These are phyloP conservation scores for Acanthamoeba sp. DNA, from an alignment of 208 protist species.

Conservation along the genomic window DNA sequence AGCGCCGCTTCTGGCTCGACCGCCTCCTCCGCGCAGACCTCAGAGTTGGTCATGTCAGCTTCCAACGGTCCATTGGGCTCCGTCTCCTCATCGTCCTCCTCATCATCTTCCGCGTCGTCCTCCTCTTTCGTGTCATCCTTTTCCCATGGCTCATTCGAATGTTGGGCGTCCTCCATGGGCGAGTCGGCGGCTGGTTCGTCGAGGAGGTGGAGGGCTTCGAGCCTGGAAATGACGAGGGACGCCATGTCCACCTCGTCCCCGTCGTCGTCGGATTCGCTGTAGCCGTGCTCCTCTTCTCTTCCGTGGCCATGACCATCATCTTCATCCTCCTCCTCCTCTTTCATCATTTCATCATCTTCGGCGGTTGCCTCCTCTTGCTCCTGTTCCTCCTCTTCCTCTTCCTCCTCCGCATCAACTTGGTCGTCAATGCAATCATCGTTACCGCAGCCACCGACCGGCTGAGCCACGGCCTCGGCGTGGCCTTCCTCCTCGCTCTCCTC, in stretches of 20 bases:
- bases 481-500: background rate
- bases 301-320: background rate
- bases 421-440: background rate
- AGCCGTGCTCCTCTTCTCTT: background rate
- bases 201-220: background rate
- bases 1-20: too few species aligned
- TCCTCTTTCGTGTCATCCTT: too few species aligned
- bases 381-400: background rate
- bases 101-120: too few species aligned
- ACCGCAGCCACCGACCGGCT: background rate
- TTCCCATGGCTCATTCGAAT: too few species aligned
- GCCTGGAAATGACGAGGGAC: background rate
- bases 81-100: too few species aligned
- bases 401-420: background rate
- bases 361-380: background rate
- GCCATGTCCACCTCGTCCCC: background rate
- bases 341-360: background rate
- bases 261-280: background rate
- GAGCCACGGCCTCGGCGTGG: too few species aligned
- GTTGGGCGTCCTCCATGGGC: background rate
- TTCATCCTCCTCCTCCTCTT: background rate
- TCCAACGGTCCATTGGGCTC: too few species aligned
- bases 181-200: background rate
- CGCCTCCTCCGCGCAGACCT: too few species aligned
- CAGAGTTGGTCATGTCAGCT: too few species aligned